phyloP scores from a whole-genome alignment of 495 filamentous ascomycete genomes.

The Penicillium nucicola region DNA sequence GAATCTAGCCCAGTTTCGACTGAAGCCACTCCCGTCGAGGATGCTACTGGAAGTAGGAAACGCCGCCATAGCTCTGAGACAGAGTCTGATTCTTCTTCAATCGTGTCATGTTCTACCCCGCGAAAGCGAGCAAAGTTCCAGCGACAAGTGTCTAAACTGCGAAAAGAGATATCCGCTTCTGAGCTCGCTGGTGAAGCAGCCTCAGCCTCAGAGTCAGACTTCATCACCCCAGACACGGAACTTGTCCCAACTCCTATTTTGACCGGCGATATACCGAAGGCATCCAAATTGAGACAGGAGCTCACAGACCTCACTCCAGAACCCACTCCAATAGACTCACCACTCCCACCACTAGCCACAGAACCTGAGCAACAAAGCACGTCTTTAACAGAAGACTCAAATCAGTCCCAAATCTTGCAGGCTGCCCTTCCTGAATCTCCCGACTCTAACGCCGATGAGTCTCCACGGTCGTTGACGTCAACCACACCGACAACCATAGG shows the following conservation, averaged over 20 bases:
- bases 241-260: conserved; percentile 1
- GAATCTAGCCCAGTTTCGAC: conserved; percentile 33
- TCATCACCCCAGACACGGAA: conserved; percentile 11
- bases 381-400: neutral
- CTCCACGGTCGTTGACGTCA: conserved; percentile 36
- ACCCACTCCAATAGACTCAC: neutral
- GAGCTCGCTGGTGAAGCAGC: conserved; percentile 23
- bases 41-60: conserved; percentile 30
- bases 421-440: conserved; percentile 24
- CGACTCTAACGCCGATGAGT: conserved; percentile 31
- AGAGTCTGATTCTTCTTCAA: conserved; percentile 33
- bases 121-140: conserved; percentile 38
- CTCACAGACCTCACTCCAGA: conserved; percentile 8
- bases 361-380: neutral
- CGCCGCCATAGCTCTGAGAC: conserved; percentile 37
- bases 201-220: conserved; percentile 11
- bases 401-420: conserved; percentile 1
- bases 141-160: conserved; percentile 37
- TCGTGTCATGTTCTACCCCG: conserved; percentile 25
- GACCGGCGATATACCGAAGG: conserved; percentile 1
- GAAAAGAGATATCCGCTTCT: conserved; percentile 36
- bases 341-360: neutral
- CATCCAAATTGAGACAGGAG: conserved; percentile 17
- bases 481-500: conserved; percentile 38
- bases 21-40: conserved; percentile 19